Evolutionary conservation across 2,329 filamentous ascomycete genomes (phyloP).

Genomic region (Pseudocercospora pini-densiflorae): DNA sequence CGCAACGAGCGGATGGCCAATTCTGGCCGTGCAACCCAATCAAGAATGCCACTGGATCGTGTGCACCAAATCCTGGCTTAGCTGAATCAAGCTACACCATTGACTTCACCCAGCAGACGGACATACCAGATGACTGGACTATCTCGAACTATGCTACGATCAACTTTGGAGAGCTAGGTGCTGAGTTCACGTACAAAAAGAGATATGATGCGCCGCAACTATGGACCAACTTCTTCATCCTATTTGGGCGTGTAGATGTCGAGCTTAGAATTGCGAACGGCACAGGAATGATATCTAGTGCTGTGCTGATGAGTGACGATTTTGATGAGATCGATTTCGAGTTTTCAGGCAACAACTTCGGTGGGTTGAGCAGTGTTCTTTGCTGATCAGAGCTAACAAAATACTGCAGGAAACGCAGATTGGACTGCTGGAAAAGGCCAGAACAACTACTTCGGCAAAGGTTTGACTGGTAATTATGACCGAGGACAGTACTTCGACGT

Average conservation of each 20-base stretch:
- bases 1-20: constrained; percentile 23
- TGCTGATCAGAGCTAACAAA: neutral
- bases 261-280: constrained; percentile 75
- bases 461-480: constrained; percentile 70
- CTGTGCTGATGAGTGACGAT: constrained; percentile 82
- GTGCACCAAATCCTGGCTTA: constrained; percentile 24
- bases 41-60: constrained; percentile 26
- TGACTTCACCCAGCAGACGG: constrained; percentile 28
- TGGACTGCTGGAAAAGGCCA: constrained; percentile 52
- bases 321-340: constrained; percentile 90
- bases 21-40: constrained; percentile 29
- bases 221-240: constrained; percentile 73
- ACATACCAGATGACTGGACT: constrained; percentile 30
- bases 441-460: constrained; percentile 78
- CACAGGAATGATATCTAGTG: constrained; percentile 74
- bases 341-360: constrained; percentile 68
- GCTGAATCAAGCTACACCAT: constrained; percentile 24
- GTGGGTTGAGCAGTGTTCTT: constrained; percentile 30
- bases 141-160: constrained; percentile 41
- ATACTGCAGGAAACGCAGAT: neutral
- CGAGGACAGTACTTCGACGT: constrained; percentile 52
- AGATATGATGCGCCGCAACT: constrained; percentile 56
- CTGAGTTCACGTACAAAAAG: constrained; percentile 55
- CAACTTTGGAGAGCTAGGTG: constrained; percentile 50
- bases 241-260: constrained; percentile 80